Base-by-base conservation (phyloP, 441 rosid species). In the Adansonia rubrostipa region DNA sequence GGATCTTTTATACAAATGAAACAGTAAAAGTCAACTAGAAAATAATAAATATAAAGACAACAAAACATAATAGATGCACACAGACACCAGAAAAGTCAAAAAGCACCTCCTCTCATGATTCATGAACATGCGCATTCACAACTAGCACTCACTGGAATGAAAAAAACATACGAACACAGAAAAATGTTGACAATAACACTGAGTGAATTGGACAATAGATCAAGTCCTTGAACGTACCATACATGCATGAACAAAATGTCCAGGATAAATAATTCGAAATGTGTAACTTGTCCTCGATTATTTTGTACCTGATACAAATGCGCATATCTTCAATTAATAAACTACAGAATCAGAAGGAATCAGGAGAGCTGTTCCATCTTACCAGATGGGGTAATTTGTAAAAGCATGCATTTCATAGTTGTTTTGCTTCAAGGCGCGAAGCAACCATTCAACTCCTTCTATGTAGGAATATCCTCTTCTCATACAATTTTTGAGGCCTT, bases 311-410 rank as follows among this genome's bases (percentile, higher is more conserved):
- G 80, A 22, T 22, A 36, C 10, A 54, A 50, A 54, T 40, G 2
- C 33, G 74, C 17, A 44, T 50, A 44, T 28, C 19, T 53, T 50
- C 13, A 54, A 54, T 71, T 71, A 44, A 47, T 15, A 61, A 58
- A 79, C 70, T 58, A 84, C 44, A 11, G 73, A 28, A 72, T 0
- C 44, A 77, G 76, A 76, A 78, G 50, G 15, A 71, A 47, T 8
- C 28, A 0, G 9, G 53, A 19, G 64, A 42, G 19, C 10, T 0
- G 75, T 50, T 80, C 69, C 44, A 7, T 48, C 78, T 72, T 87
- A 95, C 98, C 98, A 92, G 85, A 87, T 83, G 69, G 97, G 98
- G 79, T 95, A 92, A 78, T 95, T 95, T 74, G 99, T 93, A 80
- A 87, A 90, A 80, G 99, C 97, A 84, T 95, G 99, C 90, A 95